phyloP scores from a whole-genome alignment of 1,139 yeast species.

The Ogataea hybrid region DNA sequence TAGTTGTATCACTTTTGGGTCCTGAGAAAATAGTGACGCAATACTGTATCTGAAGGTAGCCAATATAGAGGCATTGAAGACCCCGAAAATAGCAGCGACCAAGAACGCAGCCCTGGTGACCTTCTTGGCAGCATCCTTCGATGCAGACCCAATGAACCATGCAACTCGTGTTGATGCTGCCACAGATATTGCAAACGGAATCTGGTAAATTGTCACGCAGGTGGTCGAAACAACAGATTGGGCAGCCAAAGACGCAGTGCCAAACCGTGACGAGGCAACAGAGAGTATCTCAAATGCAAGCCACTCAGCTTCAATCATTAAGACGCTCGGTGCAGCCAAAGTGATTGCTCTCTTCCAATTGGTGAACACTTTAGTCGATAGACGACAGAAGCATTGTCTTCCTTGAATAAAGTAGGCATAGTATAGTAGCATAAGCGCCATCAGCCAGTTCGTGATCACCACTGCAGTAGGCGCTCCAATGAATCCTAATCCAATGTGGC shows the following conservation, averaged over 20 bases:
- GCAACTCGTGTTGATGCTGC: constrained; percentile 78
- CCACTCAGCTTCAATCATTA: constrained; percentile 71
- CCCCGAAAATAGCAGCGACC: constrained; percentile 44
- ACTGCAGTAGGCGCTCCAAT: constrained; percentile 76
- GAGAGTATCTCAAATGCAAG: constrained; percentile 65
- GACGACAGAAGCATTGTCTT: constrained; percentile 54
- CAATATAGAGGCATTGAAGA: constrained; percentile 33
- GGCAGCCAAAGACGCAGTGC: constrained; percentile 67
- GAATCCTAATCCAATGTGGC: constrained; percentile 58
- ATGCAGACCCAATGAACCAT: constrained; percentile 73
- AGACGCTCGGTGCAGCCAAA: constrained; percentile 58
- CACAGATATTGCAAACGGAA: constrained; percentile 72
- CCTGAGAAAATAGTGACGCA: constrained; percentile 50
- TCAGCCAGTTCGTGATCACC: constrained; percentile 64
- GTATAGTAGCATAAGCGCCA: constrained; percentile 48
- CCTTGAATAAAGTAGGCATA: constrained; percentile 51
- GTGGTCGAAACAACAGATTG: constrained; percentile 72
- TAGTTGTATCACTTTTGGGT: constrained; percentile 45
- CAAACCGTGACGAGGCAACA: constrained; percentile 58
- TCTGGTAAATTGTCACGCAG: constrained; percentile 65
- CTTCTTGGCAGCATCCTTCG: constrained; percentile 46
- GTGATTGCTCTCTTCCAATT: constrained; percentile 53
- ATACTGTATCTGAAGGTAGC: constrained; percentile 40
- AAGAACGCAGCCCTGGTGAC: constrained; percentile 42
- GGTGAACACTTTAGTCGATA: constrained; percentile 40